phyloP scores from a whole-genome alignment of 192 early-diverging fungal species.

The Jimgerdemannia lactiflua region DNA sequence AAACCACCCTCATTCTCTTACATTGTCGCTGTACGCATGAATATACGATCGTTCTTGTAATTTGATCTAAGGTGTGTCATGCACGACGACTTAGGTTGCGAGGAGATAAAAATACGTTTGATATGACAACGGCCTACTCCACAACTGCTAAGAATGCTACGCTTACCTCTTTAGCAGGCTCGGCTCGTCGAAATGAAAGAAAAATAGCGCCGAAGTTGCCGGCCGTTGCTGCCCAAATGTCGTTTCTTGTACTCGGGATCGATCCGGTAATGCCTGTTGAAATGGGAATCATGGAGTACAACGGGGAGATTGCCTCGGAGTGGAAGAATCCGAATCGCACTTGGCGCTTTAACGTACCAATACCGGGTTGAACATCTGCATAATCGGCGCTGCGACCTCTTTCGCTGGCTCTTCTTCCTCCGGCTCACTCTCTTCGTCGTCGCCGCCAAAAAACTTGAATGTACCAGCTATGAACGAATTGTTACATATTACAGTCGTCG shows the following conservation, averaged over 20 bases:
- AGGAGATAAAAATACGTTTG: too few relatives aligned
- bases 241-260: slow-evolving; percentile 14
- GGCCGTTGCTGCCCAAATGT: slow-evolving; percentile 12
- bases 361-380: background rate
- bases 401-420: slow-evolving; percentile 15
- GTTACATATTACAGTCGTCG: background rate
- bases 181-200: slow-evolving; percentile 41
- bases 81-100: background rate
- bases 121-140: too few relatives aligned
- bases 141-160: background rate
- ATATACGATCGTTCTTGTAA: slow-evolving; percentile 17
- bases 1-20: slow-evolving; percentile 16
- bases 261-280: slow-evolving; percentile 3
- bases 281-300: background rate
- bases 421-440: slow-evolving; percentile 25
- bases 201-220: slow-evolving; percentile 35
- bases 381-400: slow-evolving; percentile 14
- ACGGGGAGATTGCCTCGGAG: background rate
- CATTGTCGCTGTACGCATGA: slow-evolving; percentile 42
- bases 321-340: background rate
- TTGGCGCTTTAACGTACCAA: background rate
- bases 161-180: slow-evolving; percentile 30
- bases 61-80: background rate
- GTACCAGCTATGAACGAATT: background rate
- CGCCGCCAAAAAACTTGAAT: slow-evolving; percentile 47